Evolutionary conservation across 768 basidiomycete genomes (phyloP).

Genomic region (Pisolithus tinctorius): DNA sequence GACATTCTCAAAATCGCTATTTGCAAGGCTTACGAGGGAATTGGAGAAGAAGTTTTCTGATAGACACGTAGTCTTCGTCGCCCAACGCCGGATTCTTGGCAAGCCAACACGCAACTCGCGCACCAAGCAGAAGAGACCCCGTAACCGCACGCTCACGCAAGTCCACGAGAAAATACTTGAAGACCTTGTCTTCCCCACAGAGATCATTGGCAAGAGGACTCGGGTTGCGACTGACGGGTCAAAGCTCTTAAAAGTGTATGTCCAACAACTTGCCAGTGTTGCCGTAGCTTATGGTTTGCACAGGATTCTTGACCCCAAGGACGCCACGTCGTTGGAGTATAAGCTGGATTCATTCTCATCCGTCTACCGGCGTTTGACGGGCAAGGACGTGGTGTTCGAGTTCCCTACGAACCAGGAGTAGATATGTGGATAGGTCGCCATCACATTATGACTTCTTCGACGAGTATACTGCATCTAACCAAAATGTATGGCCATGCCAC

Average conservation of each 20-base stretch:
- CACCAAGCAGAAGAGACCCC: slow-evolving; percentile 93
- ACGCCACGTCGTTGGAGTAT: slow-evolving; percentile 97
- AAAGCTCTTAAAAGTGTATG: slow-evolving; percentile 96
- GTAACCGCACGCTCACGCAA: slow-evolving; percentile 91
- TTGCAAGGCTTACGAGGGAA: slow-evolving; percentile 87
- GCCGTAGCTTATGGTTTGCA: slow-evolving; percentile 10
- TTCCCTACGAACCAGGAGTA: slow-evolving; percentile 77
- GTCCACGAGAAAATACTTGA: slow-evolving; percentile 99
- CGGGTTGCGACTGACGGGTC: slow-evolving; percentile 90
- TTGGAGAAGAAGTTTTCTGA: slow-evolving; percentile 99
- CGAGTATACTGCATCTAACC: slow-evolving; percentile 13
- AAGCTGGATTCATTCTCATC: slow-evolving; percentile 99
- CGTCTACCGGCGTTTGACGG: slow-evolving; percentile 90
- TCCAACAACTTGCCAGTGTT: slow-evolving; percentile 17
- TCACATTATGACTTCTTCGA: slow-evolving; percentile 30
- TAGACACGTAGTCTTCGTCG: slow-evolving; percentile 97
- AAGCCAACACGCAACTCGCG: slow-evolving; percentile 93
- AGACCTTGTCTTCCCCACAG: slow-evolving; percentile 97
- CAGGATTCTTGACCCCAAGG: slow-evolving; percentile 96
- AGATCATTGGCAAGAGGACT: slow-evolving; percentile 98
- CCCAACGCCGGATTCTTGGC: slow-evolving; percentile 96
- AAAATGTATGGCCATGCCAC: slow-evolving; percentile 33
- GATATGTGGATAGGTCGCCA: slow-evolving; percentile 26
- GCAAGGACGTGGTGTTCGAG: slow-evolving; percentile 95
- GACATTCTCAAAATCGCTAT: neutral